A percentile compares a stretch with the other conserved stretches of the same genome.
Evolutionary conservation across 768 basidiomycete genomes (phyloP).

Genomic region (Rhodocollybia butyracea): DNA sequence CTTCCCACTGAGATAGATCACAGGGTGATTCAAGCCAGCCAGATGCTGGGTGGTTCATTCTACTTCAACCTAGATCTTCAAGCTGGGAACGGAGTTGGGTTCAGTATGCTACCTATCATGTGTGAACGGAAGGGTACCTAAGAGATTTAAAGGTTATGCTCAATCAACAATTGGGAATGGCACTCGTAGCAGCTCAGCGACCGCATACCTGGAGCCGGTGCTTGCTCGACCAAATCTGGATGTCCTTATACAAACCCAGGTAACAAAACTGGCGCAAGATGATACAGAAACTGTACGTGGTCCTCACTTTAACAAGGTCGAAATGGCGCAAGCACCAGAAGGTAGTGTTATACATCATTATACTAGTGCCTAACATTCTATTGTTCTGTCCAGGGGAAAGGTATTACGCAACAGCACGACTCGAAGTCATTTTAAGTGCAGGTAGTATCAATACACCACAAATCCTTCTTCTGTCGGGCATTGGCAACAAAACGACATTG

Average conservation of each 20-base stretch:
- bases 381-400: background rate
- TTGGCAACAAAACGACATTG: slow-evolving; percentile 9
- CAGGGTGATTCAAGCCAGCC: slow-evolving; percentile 28
- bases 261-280: slow-evolving; percentile 9
- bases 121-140: background rate
- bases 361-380: background rate
- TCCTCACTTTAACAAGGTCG: background rate
- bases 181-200: slow-evolving; percentile 17
- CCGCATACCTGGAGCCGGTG: slow-evolving; percentile 19
- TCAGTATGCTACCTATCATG: slow-evolving; percentile 25
- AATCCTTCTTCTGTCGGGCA: slow-evolving; percentile 16
- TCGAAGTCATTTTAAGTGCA: slow-evolving; percentile 25
- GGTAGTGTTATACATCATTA: background rate
- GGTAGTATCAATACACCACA: slow-evolving; percentile 19
- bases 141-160: slow-evolving; percentile 12
- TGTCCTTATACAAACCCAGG: slow-evolving; percentile 16
- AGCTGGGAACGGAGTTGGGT: slow-evolving; percentile 35
- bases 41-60: slow-evolving; percentile 32
- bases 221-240: slow-evolving; percentile 18
- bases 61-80: slow-evolving; percentile 40
- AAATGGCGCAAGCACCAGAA: background rate
- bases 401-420: slow-evolving; percentile 9
- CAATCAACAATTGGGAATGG: slow-evolving; percentile 17
- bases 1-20: slow-evolving; percentile 22
- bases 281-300: background rate